These are phyloP conservation scores for Zizania palustris DNA, from an alignment of 202 grass and related monocot genomes.

Conservation along the genomic window DNA sequence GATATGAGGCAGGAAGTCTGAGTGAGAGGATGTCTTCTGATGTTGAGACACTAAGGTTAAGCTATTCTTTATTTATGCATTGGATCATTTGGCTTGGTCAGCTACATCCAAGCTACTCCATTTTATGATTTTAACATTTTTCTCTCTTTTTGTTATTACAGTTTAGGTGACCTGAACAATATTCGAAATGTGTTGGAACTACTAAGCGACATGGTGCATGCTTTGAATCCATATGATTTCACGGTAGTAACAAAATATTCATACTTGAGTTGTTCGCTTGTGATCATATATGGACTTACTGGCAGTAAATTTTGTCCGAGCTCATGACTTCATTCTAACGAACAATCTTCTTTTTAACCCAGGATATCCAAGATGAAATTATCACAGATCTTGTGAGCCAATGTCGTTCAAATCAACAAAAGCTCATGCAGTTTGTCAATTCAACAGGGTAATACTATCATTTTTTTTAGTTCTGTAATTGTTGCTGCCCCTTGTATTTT, in stretches of 20 bases:
- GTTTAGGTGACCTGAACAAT: conserved; percentile 74
- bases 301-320: not conserved
- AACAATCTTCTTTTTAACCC: conserved; percentile 37
- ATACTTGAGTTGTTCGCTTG: conserved; percentile 19
- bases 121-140: conserved; percentile 25
- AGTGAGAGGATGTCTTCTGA: conserved; percentile 58
- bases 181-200: conserved; percentile 76
- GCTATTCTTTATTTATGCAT: conserved; percentile 16
- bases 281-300: conserved; percentile 11
- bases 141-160: conserved; percentile 34
- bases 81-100: conserved; percentile 33
- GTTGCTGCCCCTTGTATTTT: conserved; percentile 11
- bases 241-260: conserved; percentile 47
- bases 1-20: conserved; percentile 47
- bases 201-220: conserved; percentile 83
- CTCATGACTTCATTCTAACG: conserved; percentile 3
- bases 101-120: conserved; percentile 20
- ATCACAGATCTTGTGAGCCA: conserved; percentile 81
- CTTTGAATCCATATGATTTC: conserved; percentile 65
- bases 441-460: conserved; percentile 68
- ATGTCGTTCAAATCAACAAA: conserved; percentile 76
- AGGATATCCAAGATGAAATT: conserved; percentile 78
- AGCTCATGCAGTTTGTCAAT: conserved; percentile 75
- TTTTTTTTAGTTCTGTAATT: conserved; percentile 21
- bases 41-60: conserved; percentile 68